Conservation (phyloP, 2,329 filamentous ascomycete species). For the Sporothrix dimorphospora region DNA sequence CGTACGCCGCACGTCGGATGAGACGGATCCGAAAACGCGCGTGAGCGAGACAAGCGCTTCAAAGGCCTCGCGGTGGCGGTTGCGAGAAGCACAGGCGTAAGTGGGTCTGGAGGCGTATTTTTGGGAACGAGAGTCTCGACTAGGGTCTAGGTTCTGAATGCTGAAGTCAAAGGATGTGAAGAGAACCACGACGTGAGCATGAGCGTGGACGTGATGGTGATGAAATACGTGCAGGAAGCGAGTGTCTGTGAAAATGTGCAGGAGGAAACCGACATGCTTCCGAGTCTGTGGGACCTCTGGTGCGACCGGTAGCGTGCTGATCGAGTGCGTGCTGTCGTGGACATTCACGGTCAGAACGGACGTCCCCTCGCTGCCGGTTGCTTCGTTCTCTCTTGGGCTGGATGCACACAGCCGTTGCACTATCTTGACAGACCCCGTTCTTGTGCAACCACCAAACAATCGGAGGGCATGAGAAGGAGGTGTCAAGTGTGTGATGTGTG, state of each 20-base stretch:
- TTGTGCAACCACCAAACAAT: background rate
- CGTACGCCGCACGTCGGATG: conserved; percentile 12
- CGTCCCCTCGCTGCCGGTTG: background rate
- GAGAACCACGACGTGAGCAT: background rate
- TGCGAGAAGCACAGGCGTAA: background rate
- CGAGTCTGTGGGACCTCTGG: conserved; percentile 1
- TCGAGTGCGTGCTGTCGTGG: conserved; percentile 12
- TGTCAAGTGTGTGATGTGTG: background rate
- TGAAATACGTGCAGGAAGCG: background rate
- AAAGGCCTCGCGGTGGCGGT: background rate
- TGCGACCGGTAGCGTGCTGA: background rate
- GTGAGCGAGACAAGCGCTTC: background rate
- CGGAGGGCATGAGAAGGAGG: background rate
- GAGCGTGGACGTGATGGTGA: background rate
- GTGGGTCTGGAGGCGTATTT: conserved; percentile 3
- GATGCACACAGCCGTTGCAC: background rate
- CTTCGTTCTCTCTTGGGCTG: background rate
- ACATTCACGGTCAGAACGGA: background rate
- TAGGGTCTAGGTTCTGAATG: too few species aligned
- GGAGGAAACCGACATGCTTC: conserved; percentile 2
- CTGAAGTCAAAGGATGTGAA: background rate
- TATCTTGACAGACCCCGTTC: background rate
- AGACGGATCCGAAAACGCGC: background rate
- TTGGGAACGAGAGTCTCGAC: background rate
- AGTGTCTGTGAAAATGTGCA: background rate